Base-by-base conservation (phyloP, 306 rosid species). In the Calophaca sinica region DNA sequence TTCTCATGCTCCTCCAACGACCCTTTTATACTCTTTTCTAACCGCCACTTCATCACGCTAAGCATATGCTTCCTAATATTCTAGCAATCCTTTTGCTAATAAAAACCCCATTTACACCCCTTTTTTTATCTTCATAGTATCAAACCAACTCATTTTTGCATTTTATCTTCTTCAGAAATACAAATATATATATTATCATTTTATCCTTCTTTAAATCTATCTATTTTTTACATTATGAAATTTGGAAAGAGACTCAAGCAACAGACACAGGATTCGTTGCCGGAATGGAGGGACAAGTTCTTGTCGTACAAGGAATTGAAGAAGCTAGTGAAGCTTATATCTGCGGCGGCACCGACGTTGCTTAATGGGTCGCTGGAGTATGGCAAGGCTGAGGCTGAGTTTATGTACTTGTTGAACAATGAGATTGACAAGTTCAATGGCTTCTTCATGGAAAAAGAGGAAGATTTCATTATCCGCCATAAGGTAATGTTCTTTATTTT, bases 341-440 rank as follows among this genome's bases (percentile, higher is more conserved):
- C 26, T 1, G 26, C 97, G 29, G 51, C 82, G 20, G 77, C 87
- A 2, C 75, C 93, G 6, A 29, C 46, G 39, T 38, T 66, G 82
- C 5, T 58, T 74, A 74, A 80, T 15, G 86, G 78, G 4, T 80
- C 91, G 0, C 4, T 42, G 2, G 87, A 73, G 38, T 65, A 36
- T 3, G 96, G 81, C 3, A 88, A 63, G 72, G 82, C 82, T 0
- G 93, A 88, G 84, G 84, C 88, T 2, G 85, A 86, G 78, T 94
- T 94, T 52, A 78, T 94, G 31, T 84, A 63, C 64, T 50, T 91
- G 67, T 83, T 94, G 90, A 84, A 94, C 86, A 87, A 69, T 66
- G 97, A 94, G 90, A 87, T 94, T 29, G 93, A 94, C 14, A 94
- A 94, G 89, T 89, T 94, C 80, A 94, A 94, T 68, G 82, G 68